Base-by-base conservation (phyloP, 257 asterid genomes). In the Coffea eugenioides region DNA sequence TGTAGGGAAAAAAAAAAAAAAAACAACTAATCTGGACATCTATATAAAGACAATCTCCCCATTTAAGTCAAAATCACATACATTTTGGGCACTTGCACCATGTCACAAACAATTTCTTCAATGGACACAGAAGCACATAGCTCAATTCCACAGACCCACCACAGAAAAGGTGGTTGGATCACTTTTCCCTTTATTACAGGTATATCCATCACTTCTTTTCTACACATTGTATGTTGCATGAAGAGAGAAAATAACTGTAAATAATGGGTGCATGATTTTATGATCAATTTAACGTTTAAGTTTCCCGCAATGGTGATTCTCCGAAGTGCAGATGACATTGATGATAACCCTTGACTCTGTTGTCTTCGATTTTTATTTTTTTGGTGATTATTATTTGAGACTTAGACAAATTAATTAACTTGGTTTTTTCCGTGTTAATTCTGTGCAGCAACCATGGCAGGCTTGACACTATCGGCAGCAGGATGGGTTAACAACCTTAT, bases 131-230 rank as follows among this genome's bases (percentile, higher is more conserved):
- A 56, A 56, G n/a, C 64, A 20, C 64, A 23, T 16, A 7, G 74
- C 78, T 15, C 46, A 51, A 13, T 1, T 31, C 21, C 36, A 31
- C 66, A 56, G 10, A n/a, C 61, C 78, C 69, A 75, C 45, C 39
- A 34, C 78, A 20, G 43, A 75, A 71, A 21, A 20, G 94, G 91
- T 1, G 92, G 92, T 16, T 83, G 88, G 91, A 76, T 11, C 81
- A 83, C 92, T 48, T 74, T 83, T 52, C 92, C 90, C 62, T 90
- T 88, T 75, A 83, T 79, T 67, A 51, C 87, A 87, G 91, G 94
- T 90, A 25, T 6, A 41, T 74, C 64, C 20, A 64, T 65, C 16
- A 65, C 11, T 23, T 20, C 4, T 70, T 1, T 41, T 2, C 52
- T 36, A 73, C 41, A 39, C 43, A 39, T 48, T 72, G 2, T 72